phyloP scores from a whole-genome alignment of 2,329 filamentous ascomycete genomes.

The Hypoxylon rubiginosum region DNA sequence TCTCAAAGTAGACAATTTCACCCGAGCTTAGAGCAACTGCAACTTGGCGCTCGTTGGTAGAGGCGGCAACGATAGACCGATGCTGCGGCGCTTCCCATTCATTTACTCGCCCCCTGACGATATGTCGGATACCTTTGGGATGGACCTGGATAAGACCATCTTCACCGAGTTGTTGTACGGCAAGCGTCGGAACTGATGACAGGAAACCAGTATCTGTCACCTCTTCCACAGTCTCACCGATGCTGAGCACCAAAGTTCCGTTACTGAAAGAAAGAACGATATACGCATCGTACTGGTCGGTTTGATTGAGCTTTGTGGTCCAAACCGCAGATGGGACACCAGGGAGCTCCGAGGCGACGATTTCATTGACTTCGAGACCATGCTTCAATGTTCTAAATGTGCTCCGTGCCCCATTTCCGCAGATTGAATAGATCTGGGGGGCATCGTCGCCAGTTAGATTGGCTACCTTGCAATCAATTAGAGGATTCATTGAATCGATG shows the following conservation, averaged over 20 bases:
- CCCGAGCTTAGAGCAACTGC: constrained; percentile 94
- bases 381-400: constrained; percentile 93
- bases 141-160: constrained; percentile 95
- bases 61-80: constrained; percentile 92
- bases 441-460: constrained; percentile 94
- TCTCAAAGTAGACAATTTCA: constrained; percentile 98
- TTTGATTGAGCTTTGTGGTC: constrained; percentile 88
- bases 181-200: constrained; percentile 87
- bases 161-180: constrained; percentile 93
- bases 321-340: constrained; percentile 92
- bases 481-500: constrained; percentile 89
- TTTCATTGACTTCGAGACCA: constrained; percentile 91
- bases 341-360: constrained; percentile 92
- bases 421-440: constrained; percentile 94
- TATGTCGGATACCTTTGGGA: constrained; percentile 94
- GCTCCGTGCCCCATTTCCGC: constrained; percentile 88
- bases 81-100: constrained; percentile 96
- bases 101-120: constrained; percentile 82
- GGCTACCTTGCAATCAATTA: constrained; percentile 91
- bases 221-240: constrained; percentile 96
- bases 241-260: constrained; percentile 90
- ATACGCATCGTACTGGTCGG: constrained; percentile 91
- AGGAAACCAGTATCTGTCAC: constrained; percentile 94
- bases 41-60: constrained; percentile 93
- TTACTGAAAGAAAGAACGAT: constrained; percentile 95